Conservation (phyloP, 176 grass and related monocot genomes). For the Musa beccarii region DNA sequence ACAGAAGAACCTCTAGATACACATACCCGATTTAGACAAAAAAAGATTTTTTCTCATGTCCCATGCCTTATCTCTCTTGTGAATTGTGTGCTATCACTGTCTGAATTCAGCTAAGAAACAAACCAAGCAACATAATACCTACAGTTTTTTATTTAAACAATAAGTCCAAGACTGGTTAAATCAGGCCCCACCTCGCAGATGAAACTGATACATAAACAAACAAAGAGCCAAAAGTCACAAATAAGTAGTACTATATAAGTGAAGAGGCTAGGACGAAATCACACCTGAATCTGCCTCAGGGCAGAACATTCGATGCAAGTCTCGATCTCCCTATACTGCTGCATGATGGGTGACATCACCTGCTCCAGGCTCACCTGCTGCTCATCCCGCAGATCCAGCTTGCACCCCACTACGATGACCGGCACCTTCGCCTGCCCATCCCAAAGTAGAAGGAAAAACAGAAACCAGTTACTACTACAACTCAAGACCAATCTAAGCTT, state of each 20-base stretch:
- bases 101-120: no score
- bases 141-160: no score
- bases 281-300: slow-evolving; percentile 92
- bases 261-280: neutral
- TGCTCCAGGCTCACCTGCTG: slow-evolving; percentile 89
- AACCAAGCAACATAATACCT: no score
- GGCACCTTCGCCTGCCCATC: slow-evolving; percentile 38
- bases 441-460: neutral
- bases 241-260: neutral
- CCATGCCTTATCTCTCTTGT: no score
- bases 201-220: no score
- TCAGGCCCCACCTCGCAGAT: no score
- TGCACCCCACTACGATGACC: slow-evolving; percentile 84
- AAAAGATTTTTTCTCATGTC: no score
- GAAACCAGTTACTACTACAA: no score
- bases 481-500: neutral
- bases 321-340: slow-evolving; percentile 86
- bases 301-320: slow-evolving; percentile 97
- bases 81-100: no score
- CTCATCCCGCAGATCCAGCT: slow-evolving; percentile 86
- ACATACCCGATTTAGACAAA: no score
- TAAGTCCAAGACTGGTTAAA: no score
- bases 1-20: no score
- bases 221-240: neutral
- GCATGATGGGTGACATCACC: slow-evolving; percentile 97